Percentiles rank a stretch among this genome's conserved stretches.
These are phyloP conservation scores for Aquanectria penicillioides DNA, from an alignment of 2,329 filamentous ascomycete genomes.

Conservation along the genomic window DNA sequence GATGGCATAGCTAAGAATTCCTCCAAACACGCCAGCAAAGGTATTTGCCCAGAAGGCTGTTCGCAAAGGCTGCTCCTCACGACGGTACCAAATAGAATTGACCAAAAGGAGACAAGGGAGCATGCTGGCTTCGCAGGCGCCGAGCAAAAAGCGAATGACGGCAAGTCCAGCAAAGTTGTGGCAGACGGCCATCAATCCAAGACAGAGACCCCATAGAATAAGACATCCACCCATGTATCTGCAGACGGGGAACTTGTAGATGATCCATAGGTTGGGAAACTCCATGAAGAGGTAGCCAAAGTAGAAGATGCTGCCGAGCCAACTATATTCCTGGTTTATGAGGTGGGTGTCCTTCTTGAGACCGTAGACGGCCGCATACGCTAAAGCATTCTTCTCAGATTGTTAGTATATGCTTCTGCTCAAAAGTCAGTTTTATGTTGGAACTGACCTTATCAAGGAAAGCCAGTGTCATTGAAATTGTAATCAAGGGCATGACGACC, in stretches of 20 bases:
- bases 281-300: conserved; percentile 56
- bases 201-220: conserved; percentile 46
- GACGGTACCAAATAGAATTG: conserved; percentile 50
- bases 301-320: conserved; percentile 66
- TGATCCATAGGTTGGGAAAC: conserved; percentile 45
- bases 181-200: conserved; percentile 54
- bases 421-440: background rate
- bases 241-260: conserved; percentile 44
- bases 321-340: conserved; percentile 66
- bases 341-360: conserved; percentile 38
- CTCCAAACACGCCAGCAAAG: conserved; percentile 45
- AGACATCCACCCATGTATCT: conserved; percentile 46
- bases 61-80: conserved; percentile 44
- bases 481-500: conserved; percentile 26
- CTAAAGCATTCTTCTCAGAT: conserved; percentile 6
- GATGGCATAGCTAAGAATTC: conserved; percentile 44
- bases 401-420: background rate
- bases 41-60: conserved; percentile 47
- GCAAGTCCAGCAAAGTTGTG: conserved; percentile 53
- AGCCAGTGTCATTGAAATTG: conserved; percentile 27
- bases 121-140: conserved; percentile 57
- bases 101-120: conserved; percentile 60
- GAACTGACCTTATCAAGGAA: conserved; percentile 27
- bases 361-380: conserved; percentile 32
- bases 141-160: conserved; percentile 55